Percentiles rank a stretch among this genome's conserved stretches.
Conservation (phyloP, 192 early-diverging fungal genomes). For the Dispira simplex region DNA sequence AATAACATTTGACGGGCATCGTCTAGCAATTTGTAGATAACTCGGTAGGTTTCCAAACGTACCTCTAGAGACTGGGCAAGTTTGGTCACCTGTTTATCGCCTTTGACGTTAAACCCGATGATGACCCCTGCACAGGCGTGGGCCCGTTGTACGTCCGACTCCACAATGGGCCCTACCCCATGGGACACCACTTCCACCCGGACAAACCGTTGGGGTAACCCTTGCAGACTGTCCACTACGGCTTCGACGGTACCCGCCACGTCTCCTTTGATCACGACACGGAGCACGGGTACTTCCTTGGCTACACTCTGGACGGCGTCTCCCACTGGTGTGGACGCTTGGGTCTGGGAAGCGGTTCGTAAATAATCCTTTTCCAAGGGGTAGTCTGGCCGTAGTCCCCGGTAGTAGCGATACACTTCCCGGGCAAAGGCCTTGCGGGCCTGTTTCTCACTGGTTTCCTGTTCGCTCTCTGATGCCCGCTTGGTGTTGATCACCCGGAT, state of each 20-base stretch:
- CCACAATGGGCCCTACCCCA: slow-evolving; percentile 75
- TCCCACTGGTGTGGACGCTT: not conserved
- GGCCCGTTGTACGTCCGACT: slow-evolving; percentile 72
- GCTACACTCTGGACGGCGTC: not conserved
- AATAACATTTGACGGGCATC: slow-evolving; percentile 64
- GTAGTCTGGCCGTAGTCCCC: slow-evolving; percentile 33
- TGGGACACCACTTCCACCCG: slow-evolving; percentile 50
- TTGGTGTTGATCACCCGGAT: slow-evolving; percentile 66
- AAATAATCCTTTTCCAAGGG: slow-evolving; percentile 28
- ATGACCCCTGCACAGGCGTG: slow-evolving; percentile 28
- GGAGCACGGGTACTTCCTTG: slow-evolving; percentile 13
- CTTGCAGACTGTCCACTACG: slow-evolving; percentile 51
- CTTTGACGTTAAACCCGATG: slow-evolving; percentile 80
- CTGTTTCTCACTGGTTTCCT: slow-evolving; percentile 30
- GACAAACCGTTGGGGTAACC: slow-evolving; percentile 67
- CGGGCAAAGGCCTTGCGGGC: slow-evolving; percentile 34
- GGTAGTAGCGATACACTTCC: slow-evolving; percentile 48
- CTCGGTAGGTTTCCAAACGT: slow-evolving; percentile 46
- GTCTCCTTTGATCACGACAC: slow-evolving; percentile 44
- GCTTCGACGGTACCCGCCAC: slow-evolving; percentile 91
- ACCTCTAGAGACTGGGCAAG: slow-evolving; percentile 47
- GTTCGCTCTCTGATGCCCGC: slow-evolving; percentile 35
- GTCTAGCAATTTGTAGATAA: slow-evolving; percentile 93
- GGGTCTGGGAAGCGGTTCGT: slow-evolving; percentile 9
- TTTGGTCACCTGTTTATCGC: slow-evolving; percentile 50